Conservation (phyloP, 2,329 filamentous ascomycete species). For the Pseudogymnoascus sp. region DNA sequence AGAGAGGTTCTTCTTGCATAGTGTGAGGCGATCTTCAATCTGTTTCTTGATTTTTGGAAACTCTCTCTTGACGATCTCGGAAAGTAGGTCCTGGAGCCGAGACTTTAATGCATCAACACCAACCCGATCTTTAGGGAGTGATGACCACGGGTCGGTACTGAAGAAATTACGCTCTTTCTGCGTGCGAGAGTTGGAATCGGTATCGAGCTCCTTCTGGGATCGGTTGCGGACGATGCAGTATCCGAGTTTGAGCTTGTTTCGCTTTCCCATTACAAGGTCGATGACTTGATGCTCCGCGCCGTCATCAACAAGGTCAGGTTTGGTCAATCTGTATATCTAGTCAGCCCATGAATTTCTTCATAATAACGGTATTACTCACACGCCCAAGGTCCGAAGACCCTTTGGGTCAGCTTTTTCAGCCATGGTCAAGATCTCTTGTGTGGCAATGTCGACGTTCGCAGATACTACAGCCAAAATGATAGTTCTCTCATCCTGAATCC, state of each 20-base stretch:
- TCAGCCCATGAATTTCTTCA: not conserved
- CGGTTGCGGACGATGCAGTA: conserved; percentile 21
- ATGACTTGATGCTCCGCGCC: conserved; percentile 30
- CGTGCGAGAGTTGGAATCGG: not conserved
- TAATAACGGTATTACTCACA: not conserved
- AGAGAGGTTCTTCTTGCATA: conserved; percentile 10
- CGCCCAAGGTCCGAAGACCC: conserved; percentile 9
- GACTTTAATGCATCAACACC: conserved; percentile 16
- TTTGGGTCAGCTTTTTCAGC: conserved; percentile 10
- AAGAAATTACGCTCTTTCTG: conserved; percentile 8
- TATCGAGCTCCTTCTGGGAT: conserved; percentile 11
- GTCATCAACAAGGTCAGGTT: conserved; percentile 44
- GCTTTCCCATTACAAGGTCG: conserved; percentile 14
- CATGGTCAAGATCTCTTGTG: conserved; percentile 23
- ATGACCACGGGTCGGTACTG: conserved; percentile 13
- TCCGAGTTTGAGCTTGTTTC: conserved; percentile 14
- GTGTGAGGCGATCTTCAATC: conserved; percentile 11
- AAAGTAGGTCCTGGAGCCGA: conserved; percentile 13
- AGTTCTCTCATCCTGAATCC: conserved; percentile 44
- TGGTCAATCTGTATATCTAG: conserved; percentile 33
- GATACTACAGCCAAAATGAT: conserved; percentile 17
- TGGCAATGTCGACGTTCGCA: conserved; percentile 23
- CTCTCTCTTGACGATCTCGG: conserved; percentile 13
- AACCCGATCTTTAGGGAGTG: conserved; percentile 14
- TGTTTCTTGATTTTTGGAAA: conserved; percentile 14